These are phyloP conservation scores for Dipteronia sinensis DNA, from an alignment of 345 rosid species.

Conservation along the genomic window DNA sequence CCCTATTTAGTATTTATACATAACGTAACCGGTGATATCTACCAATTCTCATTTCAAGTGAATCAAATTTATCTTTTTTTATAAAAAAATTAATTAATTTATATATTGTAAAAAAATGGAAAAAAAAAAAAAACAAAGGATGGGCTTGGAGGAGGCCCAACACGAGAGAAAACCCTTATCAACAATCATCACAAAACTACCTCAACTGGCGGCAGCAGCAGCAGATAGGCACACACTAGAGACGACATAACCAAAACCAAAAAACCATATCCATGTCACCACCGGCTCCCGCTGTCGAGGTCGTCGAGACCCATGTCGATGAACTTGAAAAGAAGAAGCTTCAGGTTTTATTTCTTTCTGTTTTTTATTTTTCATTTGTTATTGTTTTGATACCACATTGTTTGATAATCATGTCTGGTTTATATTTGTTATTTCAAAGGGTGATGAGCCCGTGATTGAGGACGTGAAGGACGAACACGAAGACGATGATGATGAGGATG, in stretches of 20 bases:
- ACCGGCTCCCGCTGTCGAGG: slow-evolving; percentile 49
- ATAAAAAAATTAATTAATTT: no score
- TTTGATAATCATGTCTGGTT: background rate
- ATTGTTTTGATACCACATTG: background rate
- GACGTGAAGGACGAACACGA: slow-evolving; percentile 72
- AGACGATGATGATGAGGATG: slow-evolving; percentile 67
- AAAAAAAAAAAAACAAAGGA: no score
- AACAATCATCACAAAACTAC: background rate
- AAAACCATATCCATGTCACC: slow-evolving; percentile 51
- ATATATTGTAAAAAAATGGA: no score
- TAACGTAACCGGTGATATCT: no score
- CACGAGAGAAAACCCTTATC: background rate
- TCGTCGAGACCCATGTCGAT: slow-evolving; percentile 35
- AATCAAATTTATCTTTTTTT: no score
- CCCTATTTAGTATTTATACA: no score
- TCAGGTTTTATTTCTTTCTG: slow-evolving; percentile 25
- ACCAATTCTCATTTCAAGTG: no score
- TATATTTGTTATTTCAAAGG: slow-evolving; percentile 17
- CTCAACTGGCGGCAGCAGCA: background rate
- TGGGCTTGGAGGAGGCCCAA: background rate
- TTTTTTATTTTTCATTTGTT: background rate
- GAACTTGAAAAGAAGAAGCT: slow-evolving; percentile 45
- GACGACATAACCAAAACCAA: background rate
- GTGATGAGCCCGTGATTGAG: slow-evolving; percentile 62
- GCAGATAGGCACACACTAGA: background rate